These are phyloP conservation scores for Trichoderma guizhouense DNA, from an alignment of 2,329 filamentous ascomycete species.

Conservation along the genomic window DNA sequence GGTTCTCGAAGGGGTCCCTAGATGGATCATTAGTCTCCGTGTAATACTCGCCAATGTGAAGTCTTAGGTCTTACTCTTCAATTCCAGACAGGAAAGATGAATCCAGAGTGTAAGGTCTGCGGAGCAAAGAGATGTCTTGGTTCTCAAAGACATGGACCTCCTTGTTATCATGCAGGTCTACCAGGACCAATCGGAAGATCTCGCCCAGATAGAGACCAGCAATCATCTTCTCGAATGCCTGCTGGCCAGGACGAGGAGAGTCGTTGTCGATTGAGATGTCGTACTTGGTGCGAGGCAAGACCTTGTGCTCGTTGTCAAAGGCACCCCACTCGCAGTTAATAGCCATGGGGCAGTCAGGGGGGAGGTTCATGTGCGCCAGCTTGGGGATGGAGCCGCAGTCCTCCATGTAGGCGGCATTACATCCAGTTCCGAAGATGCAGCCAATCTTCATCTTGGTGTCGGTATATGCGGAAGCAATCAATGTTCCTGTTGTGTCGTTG, in stretches of 20 bases:
- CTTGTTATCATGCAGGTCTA: slow-evolving; percentile 80
- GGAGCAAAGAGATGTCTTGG: slow-evolving; percentile 76
- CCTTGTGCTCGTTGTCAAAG: slow-evolving; percentile 89
- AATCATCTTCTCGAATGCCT: slow-evolving; percentile 98
- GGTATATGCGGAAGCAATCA: slow-evolving; percentile 97
- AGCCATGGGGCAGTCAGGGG: slow-evolving; percentile 78
- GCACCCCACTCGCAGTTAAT: slow-evolving; percentile 99
- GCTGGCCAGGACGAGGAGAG: slow-evolving; percentile 88
- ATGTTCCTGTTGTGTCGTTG: slow-evolving; percentile 95
- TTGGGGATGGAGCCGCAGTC: slow-evolving; percentile 87
- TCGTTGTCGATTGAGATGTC: slow-evolving; percentile 86
- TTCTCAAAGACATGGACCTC: slow-evolving; percentile 73
- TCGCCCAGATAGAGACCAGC: slow-evolving; percentile 92
- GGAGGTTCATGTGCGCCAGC: slow-evolving; percentile 85
- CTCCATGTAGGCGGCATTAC: slow-evolving; percentile 99
- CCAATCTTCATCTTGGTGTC: slow-evolving; percentile 89
- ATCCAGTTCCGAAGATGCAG: slow-evolving; percentile 97
- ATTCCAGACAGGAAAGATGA: slow-evolving; percentile 90
- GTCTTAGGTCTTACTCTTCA: slow-evolving; percentile 65
- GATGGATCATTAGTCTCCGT: slow-evolving; percentile 20
- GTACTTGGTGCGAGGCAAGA: slow-evolving; percentile 81
- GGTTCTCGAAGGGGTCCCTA: slow-evolving; percentile 90
- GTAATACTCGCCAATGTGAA: neutral
- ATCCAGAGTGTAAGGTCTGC: slow-evolving; percentile 85
- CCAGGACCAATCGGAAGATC: slow-evolving; percentile 82